Conservation (phyloP, 192 early-diverging fungal species). For the Mortierella alpina region DNA sequence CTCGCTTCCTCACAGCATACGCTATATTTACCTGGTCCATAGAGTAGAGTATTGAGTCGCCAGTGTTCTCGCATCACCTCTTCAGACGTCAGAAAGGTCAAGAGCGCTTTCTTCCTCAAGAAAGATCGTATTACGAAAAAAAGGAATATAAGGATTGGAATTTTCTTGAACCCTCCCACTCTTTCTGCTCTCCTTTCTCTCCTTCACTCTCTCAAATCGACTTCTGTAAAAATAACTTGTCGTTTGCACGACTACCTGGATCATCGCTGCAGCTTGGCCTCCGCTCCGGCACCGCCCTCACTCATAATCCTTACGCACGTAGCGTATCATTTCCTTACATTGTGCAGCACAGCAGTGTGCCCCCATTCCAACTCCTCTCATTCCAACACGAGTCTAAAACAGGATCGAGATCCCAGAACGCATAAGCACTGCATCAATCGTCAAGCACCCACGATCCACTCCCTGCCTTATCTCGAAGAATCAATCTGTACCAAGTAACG, state of each 20-base stretch:
- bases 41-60: background rate
- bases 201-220: background rate
- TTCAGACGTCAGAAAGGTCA: background rate
- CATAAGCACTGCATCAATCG: background rate
- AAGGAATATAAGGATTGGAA: constrained; percentile 54
- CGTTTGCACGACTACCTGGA: background rate
- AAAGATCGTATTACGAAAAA: constrained; percentile 28
- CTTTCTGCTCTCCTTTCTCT: background rate
- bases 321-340: too few species aligned
- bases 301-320: too few species aligned
- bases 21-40: background rate
- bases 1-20: background rate
- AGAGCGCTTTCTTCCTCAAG: background rate
- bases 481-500: constrained; percentile 42
- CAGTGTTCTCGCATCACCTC: background rate
- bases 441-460: background rate
- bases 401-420: background rate
- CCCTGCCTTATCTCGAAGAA: background rate
- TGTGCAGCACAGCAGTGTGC: too few species aligned
- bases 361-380: too few species aligned
- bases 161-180: constrained; percentile 15
- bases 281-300: too few species aligned
- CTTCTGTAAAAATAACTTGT: background rate
- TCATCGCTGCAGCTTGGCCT: background rate
- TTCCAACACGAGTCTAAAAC: too few species aligned